Conservation (phyloP, 352 stramenopile genomes). For the Phytophthora multivora region DNA sequence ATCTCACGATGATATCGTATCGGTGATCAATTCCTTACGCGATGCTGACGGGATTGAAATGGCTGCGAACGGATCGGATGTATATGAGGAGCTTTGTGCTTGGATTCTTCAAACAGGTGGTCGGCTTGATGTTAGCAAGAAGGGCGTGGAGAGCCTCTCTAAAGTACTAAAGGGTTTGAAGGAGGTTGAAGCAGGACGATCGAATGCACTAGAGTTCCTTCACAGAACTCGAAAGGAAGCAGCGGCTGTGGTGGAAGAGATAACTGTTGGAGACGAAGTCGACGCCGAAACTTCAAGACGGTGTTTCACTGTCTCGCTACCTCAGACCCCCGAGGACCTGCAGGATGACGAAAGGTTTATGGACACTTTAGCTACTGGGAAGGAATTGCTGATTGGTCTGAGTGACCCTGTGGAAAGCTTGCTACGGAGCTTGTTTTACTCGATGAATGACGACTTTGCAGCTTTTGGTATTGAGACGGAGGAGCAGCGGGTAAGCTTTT, state of each 20-base stretch:
- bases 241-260: slow-evolving; percentile 37
- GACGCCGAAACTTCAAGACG: slow-evolving; percentile 12
- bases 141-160: slow-evolving; percentile 36
- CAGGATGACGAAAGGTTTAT: slow-evolving; percentile 23
- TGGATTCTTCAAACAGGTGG: slow-evolving; percentile 55
- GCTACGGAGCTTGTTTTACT: slow-evolving; percentile 59
- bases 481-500: slow-evolving; percentile 70
- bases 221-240: slow-evolving; percentile 57
- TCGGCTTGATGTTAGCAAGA: slow-evolving; percentile 48
- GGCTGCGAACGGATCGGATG: slow-evolving; percentile 9
- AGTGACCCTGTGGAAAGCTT: slow-evolving; percentile 43
- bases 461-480: slow-evolving; percentile 79
- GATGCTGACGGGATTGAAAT: background rate
- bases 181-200: slow-evolving; percentile 43
- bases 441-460: slow-evolving; percentile 65
- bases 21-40: slow-evolving; percentile 28
- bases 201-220: slow-evolving; percentile 30
- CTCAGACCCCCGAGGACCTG: slow-evolving; percentile 17
- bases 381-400: slow-evolving; percentile 39
- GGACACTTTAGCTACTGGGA: slow-evolving; percentile 42
- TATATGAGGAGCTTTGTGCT: slow-evolving; percentile 30
- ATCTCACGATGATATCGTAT: slow-evolving; percentile 47
- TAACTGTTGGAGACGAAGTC: slow-evolving; percentile 12
- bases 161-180: slow-evolving; percentile 34
- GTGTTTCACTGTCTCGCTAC: slow-evolving; percentile 8